A percentile compares a stretch with the other conserved stretches of the same genome.
phyloP scores from a whole-genome alignment of 177 flowering plant genomes.

The Tripterygium wilfordii region DNA sequence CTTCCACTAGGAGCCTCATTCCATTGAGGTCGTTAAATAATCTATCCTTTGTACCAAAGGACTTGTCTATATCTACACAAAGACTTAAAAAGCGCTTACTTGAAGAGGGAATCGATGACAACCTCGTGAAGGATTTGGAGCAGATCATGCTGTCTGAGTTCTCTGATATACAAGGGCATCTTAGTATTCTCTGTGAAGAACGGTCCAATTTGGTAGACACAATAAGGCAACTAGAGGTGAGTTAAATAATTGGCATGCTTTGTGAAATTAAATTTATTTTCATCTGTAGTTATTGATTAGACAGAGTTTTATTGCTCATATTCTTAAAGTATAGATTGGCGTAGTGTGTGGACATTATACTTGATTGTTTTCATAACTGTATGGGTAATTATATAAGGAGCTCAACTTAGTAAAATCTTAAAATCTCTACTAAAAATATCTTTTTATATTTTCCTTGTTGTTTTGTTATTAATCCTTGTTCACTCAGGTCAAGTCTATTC shows the following conservation, averaged over 20 bases:
- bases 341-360: too few species aligned
- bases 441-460: too few species aligned
- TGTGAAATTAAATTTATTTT: too few species aligned
- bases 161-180: slow-evolving; percentile 60
- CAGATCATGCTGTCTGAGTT: slow-evolving; percentile 88
- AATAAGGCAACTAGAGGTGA: slow-evolving; percentile 81
- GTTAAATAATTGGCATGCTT: slow-evolving; percentile 4
- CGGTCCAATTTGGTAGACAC: slow-evolving; percentile 73
- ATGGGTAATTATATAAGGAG: too few species aligned
- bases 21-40: slow-evolving; percentile 35
- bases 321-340: too few species aligned
- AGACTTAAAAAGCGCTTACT: slow-evolving; percentile 59
- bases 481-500: too few species aligned
- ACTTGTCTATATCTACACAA: slow-evolving; percentile 62
- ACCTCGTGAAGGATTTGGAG: slow-evolving; percentile 75
- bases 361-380: too few species aligned
- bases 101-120: slow-evolving; percentile 60
- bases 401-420: too few species aligned
- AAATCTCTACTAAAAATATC: too few species aligned
- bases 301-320: too few species aligned
- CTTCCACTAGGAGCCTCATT: slow-evolving; percentile 45
- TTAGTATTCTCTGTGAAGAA: slow-evolving; percentile 63
- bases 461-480: too few species aligned
- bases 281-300: too few species aligned
- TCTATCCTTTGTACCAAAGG: slow-evolving; percentile 35